Conservation (phyloP, 352 stramenopile species). For the Globisporangium apiculatum region DNA sequence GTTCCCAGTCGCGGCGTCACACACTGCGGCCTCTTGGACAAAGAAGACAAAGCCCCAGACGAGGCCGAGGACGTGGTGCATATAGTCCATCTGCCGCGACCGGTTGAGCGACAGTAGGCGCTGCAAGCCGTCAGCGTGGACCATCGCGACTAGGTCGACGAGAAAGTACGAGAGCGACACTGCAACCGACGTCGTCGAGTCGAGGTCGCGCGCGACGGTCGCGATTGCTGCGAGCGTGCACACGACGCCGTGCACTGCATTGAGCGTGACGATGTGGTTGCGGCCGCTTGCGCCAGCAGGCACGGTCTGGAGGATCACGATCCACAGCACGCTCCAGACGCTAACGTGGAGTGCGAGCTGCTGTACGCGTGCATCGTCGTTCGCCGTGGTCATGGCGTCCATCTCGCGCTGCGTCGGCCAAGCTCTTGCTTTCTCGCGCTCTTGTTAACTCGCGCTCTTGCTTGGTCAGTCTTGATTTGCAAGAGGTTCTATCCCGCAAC, state of each 20-base stretch:
- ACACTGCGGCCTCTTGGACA: constrained; percentile 50
- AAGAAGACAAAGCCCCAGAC: constrained; percentile 60
- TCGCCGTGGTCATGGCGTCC: background rate
- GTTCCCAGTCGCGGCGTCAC: constrained; percentile 42
- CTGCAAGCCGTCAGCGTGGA: constrained; percentile 34
- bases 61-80: constrained; percentile 55
- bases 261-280: constrained; percentile 68
- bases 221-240: constrained; percentile 35
- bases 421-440: background rate
- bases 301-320: constrained; percentile 33
- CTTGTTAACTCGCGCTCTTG: background rate
- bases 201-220: constrained; percentile 34
- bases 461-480: no score
- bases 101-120: constrained; percentile 28
- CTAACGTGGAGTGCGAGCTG: constrained; percentile 23
- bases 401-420: background rate
- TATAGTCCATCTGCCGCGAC: constrained; percentile 66
- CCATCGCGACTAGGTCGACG: constrained; percentile 61
- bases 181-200: constrained; percentile 51
- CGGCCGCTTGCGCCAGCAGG: constrained; percentile 29
- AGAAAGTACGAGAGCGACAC: constrained; percentile 64
- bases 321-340: constrained; percentile 47
- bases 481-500: background rate
- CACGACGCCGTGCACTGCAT: constrained; percentile 57
- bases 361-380: constrained; percentile 25